A percentile compares a stretch with the other conserved stretches of the same genome.
These are phyloP conservation scores for Penicillium freii DNA, from an alignment of 2,329 filamentous ascomycete species.

Conservation along the genomic window DNA sequence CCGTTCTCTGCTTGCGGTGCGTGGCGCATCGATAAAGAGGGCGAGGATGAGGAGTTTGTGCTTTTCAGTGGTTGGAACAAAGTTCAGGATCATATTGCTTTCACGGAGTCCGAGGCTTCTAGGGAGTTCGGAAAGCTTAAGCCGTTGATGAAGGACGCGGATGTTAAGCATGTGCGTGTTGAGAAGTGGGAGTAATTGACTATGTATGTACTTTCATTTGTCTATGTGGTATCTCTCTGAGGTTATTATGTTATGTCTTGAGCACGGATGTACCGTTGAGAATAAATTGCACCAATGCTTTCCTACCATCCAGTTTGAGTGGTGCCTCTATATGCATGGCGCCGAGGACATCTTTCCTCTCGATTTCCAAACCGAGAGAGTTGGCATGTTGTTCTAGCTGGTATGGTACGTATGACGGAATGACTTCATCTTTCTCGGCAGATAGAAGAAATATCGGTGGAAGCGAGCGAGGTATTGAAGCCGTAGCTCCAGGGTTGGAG, in stretches of 20 bases:
- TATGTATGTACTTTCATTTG: background rate
- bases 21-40: constrained; percentile 42
- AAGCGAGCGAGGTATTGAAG: background rate
- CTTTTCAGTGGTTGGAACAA: constrained; percentile 42
- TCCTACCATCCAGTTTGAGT: constrained; percentile 44
- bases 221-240: background rate
- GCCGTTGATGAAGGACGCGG: constrained; percentile 22
- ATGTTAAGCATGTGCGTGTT: constrained; percentile 29
- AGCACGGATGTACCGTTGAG: background rate
- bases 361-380: constrained; percentile 35
- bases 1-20: constrained; percentile 35
- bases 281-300: constrained; percentile 37
- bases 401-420: constrained; percentile 39
- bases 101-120: constrained; percentile 36
- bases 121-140: constrained; percentile 27
- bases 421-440: constrained; percentile 46
- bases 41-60: constrained; percentile 43
- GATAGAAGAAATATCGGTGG: constrained; percentile 42
- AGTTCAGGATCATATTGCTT: constrained; percentile 36
- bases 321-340: constrained; percentile 53
- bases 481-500: background rate
- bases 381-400: constrained; percentile 37
- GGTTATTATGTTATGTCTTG: background rate
- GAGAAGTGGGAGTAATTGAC: constrained; percentile 16
- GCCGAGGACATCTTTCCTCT: constrained; percentile 42